phyloP scores from a whole-genome alignment of 148 eudicot genomes.

The Rhododendron ferrugineum region DNA sequence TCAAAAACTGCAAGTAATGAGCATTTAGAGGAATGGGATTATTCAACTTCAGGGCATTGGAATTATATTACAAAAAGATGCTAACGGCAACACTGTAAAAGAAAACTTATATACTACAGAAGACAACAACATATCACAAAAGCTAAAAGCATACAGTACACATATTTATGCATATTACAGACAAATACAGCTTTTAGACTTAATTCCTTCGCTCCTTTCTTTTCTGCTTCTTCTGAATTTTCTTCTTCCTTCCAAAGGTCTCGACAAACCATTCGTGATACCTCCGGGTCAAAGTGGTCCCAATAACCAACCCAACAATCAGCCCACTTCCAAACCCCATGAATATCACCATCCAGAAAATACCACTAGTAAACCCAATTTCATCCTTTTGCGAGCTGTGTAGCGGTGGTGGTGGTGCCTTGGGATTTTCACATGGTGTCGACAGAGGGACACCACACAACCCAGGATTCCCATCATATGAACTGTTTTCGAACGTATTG shows the following conservation, averaged over 20 bases:
- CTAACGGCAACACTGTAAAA: not conserved
- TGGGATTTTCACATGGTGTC: not conserved
- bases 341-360: no score
- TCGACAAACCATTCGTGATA: no score
- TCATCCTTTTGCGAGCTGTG: no score
- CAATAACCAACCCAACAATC: no score
- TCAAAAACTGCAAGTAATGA: not conserved
- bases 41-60: not conserved
- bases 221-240: no score
- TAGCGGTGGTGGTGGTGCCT: no score
- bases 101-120: not conserved
- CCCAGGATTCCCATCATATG: no score
- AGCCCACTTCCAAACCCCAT: no score
- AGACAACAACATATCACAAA: not conserved
- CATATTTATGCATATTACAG: not conserved
- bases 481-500: not conserved
- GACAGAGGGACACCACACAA: slow-evolving; percentile 27
- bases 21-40: not conserved
- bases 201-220: not conserved
- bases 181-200: not conserved
- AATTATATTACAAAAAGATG: no score
- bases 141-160: not conserved
- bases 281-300: no score
- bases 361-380: no score
- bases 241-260: no score